phyloP scores from a whole-genome alignment of 2,329 filamentous ascomycete genomes.

The Alternaria gaisen region DNA sequence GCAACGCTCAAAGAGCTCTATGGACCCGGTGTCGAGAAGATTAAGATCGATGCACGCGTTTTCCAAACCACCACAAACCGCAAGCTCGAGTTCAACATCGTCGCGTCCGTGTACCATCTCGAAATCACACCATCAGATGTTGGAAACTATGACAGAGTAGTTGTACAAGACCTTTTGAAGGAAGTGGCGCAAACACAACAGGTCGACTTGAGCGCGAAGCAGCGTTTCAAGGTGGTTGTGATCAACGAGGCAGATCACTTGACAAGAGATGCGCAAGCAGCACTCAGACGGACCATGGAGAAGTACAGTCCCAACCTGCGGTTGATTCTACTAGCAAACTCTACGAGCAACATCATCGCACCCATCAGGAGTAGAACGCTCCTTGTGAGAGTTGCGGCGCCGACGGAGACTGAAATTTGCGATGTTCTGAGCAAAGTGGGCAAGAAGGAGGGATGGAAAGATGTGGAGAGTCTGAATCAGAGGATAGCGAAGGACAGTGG shows the following conservation, averaged over 20 bases:
- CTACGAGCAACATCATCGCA: constrained; percentile 98
- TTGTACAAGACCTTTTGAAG: constrained; percentile 93
- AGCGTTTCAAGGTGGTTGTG: constrained; percentile 97
- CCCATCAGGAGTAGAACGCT: constrained; percentile 92
- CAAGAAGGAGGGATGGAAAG: constrained; percentile 84
- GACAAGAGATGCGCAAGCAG: constrained; percentile 92
- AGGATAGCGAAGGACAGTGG: constrained; percentile 91
- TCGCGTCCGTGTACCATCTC: constrained; percentile 95
- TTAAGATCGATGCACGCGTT: constrained; percentile 97
- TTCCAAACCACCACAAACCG: constrained; percentile 96
- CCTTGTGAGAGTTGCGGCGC: constrained; percentile 89
- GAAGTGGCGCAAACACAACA: constrained; percentile 99
- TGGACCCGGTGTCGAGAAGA: constrained; percentile 97
- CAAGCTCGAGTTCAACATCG: constrained; percentile 99
- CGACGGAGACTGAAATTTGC: constrained; percentile 85
- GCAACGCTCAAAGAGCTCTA: constrained; percentile 95
- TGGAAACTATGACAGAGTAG: constrained; percentile 93
- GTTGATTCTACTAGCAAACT: constrained; percentile 91
- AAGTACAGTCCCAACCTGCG: constrained; percentile 97
- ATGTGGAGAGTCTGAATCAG: constrained; percentile 76
- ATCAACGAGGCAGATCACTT: constrained; percentile 99
- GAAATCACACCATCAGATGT: constrained; percentile 98
- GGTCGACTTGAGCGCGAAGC: constrained; percentile 89
- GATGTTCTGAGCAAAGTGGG: constrained; percentile 74
- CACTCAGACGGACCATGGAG: constrained; percentile 95